A percentile compares a stretch with the other conserved stretches of the same genome.
These are phyloP conservation scores for Salix arbutifolia DNA, from an alignment of 345 rosid genomes.

Conservation along the genomic window DNA sequence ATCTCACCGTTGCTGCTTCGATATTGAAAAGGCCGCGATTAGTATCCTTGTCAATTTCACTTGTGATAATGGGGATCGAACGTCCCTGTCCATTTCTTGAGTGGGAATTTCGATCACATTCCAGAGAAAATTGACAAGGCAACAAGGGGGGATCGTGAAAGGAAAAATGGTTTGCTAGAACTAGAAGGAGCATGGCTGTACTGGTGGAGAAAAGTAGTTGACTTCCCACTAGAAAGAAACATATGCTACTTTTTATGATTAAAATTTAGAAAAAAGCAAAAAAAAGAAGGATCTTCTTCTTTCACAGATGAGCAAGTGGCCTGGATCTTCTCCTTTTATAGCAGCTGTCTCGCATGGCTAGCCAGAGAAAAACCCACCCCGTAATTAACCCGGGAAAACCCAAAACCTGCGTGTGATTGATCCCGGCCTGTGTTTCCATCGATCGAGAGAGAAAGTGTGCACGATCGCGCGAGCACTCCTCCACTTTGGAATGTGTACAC, in stretches of 20 bases:
- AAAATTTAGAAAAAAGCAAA: not conserved
- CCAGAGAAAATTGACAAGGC: not conserved
- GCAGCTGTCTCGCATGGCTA: constrained; percentile 14
- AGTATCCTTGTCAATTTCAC: not conserved
- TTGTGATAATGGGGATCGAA: not conserved
- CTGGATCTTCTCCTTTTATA: constrained; percentile 8
- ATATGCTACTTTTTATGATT: not conserved
- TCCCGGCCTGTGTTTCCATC: not conserved
- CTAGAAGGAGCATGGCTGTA: not conserved
- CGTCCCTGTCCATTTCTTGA: not conserved
- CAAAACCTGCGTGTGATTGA: not conserved
- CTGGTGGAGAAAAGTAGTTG: not conserved
- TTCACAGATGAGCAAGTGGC: constrained; percentile 13
- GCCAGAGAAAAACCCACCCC: not conserved
- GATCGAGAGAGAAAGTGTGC: not conserved
- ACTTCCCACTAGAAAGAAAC: not conserved
- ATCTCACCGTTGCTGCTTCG: not conserved
- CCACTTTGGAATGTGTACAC: not conserved
- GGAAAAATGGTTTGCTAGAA: not conserved
- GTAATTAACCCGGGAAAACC: not conserved
- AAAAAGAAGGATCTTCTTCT: not conserved
- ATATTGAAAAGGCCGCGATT: too few species aligned
- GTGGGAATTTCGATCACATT: not conserved
- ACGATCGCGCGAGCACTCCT: not conserved
- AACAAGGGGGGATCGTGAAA: not conserved